Evolutionary conservation across 73 alveolate species (phyloP), one percentile per base, ranked within the genome.

Genomic region (Halteria grandinella): DNA sequence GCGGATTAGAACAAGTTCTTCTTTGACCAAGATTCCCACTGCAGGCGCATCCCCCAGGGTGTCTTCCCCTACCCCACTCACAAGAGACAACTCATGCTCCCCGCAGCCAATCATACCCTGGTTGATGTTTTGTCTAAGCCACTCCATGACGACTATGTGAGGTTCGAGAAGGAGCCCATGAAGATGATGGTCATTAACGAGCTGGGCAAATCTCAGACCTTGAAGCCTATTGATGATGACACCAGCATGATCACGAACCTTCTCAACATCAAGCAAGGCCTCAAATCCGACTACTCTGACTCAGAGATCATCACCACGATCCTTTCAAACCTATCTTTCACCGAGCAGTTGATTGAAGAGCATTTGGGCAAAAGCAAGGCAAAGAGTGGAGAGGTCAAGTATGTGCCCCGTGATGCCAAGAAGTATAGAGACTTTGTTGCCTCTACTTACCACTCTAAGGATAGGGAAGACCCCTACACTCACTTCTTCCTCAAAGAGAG

Each of bases 401-500:
- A 51, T 17, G 55, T 85, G 0, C 14, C 40, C 17, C 64, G 94
- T 75, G 87, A 85, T 49, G 69, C 89, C 7, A 18, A 21, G 0
- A 17, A 21, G 27, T 85, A 40, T 43, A 53, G 86, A 29, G 59
- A 85, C 18, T 85, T 85, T 47, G 43, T 66, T 0, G 31, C 53
- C 31, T 32, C 55, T 8, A 55, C 78, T 27, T 48, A 51, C 51
- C 20, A 52, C 8, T 28, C 79, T 1, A 78, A 69, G 57, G 87
- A 77, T 31, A 23, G 54, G 41, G 49, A 66, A 23, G 94, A 85
- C 58, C 94, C 79, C 20, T 85, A n/a, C 72, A 53, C 74, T 40
- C 75, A 85, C 51, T 85, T 64, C 88, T 85, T 36, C 76, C 17
- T 69, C 41, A 66, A 79, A 18, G 85, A 73, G 48, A 74, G 74